These are phyloP conservation scores for Stentor coeruleus DNA, from an alignment of 73 alveolate genomes.

Conservation along the genomic window DNA sequence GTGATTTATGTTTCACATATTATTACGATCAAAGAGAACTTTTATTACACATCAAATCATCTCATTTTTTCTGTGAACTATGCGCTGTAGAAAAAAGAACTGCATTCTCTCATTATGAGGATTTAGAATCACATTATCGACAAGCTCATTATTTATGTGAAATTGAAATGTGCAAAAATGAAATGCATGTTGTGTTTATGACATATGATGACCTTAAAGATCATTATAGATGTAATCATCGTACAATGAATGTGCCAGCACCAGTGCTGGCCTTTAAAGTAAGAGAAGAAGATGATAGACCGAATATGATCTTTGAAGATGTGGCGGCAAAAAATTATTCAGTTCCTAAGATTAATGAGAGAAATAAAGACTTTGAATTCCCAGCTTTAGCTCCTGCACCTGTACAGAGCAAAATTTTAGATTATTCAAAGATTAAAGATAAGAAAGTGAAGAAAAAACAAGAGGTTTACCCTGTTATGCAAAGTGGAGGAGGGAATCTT, in stretches of 20 bases:
- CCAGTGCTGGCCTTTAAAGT: background rate
- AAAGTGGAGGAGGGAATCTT: background rate
- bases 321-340: background rate
- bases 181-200: constrained; percentile 11
- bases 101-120: constrained; percentile 11
- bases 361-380: background rate
- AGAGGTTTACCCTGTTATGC: too few species aligned
- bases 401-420: background rate
- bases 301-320: background rate
- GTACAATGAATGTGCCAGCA: background rate
- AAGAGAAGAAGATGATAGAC: background rate
- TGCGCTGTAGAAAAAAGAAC: background rate
- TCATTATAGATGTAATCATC: constrained; percentile 18
- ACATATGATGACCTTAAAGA: constrained; percentile 14
- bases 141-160: constrained; percentile 30
- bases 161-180: background rate
- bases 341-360: background rate
- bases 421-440: background rate
- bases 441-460: background rate
- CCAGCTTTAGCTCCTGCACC: background rate
- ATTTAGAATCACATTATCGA: constrained; percentile 21
- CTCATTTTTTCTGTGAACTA: constrained; percentile 23
- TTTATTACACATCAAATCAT: background rate
- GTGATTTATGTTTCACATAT: background rate
- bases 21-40: constrained; percentile 16